Conservation (phyloP, 129 eudicot genomes). For the Escallonia rubra region DNA sequence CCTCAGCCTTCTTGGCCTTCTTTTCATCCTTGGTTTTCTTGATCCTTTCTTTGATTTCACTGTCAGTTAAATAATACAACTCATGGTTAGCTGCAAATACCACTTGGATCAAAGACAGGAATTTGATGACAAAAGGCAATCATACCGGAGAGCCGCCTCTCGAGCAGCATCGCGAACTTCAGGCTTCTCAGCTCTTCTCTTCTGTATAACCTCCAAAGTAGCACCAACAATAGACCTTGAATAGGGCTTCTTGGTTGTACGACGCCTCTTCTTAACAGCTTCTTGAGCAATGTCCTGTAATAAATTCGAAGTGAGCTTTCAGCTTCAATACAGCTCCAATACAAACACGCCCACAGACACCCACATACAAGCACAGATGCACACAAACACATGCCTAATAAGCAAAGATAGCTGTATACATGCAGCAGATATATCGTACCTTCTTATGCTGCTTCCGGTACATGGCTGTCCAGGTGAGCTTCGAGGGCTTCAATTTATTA, state of each 20-base stretch:
- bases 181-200: slow-evolving; percentile 1
- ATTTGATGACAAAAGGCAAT: neutral
- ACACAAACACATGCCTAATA: neutral
- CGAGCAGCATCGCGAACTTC: slow-evolving; percentile 3
- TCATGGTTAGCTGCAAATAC: neutral
- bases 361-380: neutral
- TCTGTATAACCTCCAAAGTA: slow-evolving; percentile 2
- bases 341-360: too few relatives aligned
- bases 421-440: neutral
- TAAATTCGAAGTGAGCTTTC: too few relatives aligned
- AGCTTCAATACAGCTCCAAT: too few relatives aligned
- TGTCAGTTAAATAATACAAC: neutral
- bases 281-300: neutral
- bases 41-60: slow-evolving; percentile 8
- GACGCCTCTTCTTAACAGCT: slow-evolving; percentile 2
- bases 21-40: slow-evolving; percentile 6
- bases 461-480: slow-evolving; percentile 8
- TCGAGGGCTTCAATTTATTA: slow-evolving; percentile 2
- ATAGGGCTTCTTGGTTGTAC: slow-evolving; percentile 5
- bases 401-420: too few relatives aligned
- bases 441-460: slow-evolving; percentile 8
- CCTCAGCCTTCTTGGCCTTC: slow-evolving; percentile 6
- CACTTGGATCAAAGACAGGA: neutral
- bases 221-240: slow-evolving; percentile 8
- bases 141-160: neutral